Conservation (phyloP, 31 red algal species). For the Odonthalia washingtoniensis region DNA sequence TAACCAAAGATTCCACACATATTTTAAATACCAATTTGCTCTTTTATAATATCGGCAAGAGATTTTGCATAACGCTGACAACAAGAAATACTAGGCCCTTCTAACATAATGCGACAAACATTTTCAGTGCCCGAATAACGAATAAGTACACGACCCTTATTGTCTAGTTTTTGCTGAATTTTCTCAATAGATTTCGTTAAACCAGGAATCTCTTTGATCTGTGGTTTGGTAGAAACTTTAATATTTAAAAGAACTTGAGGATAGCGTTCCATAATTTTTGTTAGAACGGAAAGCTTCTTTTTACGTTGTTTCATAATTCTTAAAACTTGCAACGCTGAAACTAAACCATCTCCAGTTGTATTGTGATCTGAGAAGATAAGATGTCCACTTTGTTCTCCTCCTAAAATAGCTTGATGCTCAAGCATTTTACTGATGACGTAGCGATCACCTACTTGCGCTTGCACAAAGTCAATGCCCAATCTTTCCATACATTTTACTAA, state of each 20-base stretch:
- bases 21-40: too few species aligned
- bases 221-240: constrained; percentile 3
- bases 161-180: not conserved
- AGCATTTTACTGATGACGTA: constrained; percentile 9
- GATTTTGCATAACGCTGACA: too few species aligned
- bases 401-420: not conserved
- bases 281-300: not conserved
- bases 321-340: constrained; percentile 22
- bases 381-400: constrained; percentile 22
- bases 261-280: not conserved
- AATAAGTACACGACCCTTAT: constrained; percentile 13
- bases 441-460: constrained; percentile 24
- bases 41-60: too few species aligned
- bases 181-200: constrained; percentile 14
- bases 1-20: constrained; percentile 99
- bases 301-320: constrained; percentile 2
- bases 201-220: not conserved
- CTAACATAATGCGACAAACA: not conserved
- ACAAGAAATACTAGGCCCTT: not conserved
- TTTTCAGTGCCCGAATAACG: constrained; percentile 15
- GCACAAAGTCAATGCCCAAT: not conserved
- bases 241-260: not conserved
- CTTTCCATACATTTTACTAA: not conserved
- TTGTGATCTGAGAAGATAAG: constrained; percentile 19
- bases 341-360: constrained; percentile 26